These are phyloP conservation scores for Fraxinus greggii DNA, from an alignment of 305 asterid species.

Conservation along the genomic window DNA sequence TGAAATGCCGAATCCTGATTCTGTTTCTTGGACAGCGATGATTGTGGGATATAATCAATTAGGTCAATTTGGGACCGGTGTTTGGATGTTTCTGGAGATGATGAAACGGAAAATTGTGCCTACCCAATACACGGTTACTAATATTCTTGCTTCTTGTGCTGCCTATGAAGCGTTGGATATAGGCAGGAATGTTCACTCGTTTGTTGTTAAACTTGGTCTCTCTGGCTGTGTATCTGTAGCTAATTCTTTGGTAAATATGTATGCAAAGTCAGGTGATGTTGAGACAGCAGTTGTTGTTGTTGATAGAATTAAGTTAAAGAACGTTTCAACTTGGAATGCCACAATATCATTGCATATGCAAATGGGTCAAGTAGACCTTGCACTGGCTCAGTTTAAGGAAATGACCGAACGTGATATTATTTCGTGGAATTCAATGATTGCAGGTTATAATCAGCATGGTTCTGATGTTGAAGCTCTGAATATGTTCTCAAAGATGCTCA, in stretches of 20 bases:
- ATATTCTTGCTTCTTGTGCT: slow-evolving; percentile 69
- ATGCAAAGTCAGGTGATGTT: slow-evolving; percentile 63
- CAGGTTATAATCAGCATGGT: slow-evolving; percentile 76
- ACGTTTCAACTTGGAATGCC: slow-evolving; percentile 62
- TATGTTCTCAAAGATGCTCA: slow-evolving; percentile 57
- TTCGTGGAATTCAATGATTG: slow-evolving; percentile 80
- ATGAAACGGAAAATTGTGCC: slow-evolving; percentile 44
- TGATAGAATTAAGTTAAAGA: slow-evolving; percentile 51
- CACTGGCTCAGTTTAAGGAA: slow-evolving; percentile 53
- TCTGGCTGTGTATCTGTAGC: slow-evolving; percentile 51
- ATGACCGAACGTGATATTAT: slow-evolving; percentile 66
- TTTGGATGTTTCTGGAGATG: slow-evolving; percentile 64
- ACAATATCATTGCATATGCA: slow-evolving; percentile 68
- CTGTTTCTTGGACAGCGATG: slow-evolving; percentile 83
- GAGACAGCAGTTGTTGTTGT: slow-evolving; percentile 47
- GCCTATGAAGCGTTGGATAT: slow-evolving; percentile 41
- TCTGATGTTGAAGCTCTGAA: slow-evolving; percentile 47
- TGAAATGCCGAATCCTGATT: slow-evolving; percentile 56
- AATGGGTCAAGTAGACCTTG: slow-evolving; percentile 52
- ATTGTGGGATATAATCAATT: slow-evolving; percentile 63
- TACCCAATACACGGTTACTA: slow-evolving; percentile 59
- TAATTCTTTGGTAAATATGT: slow-evolving; percentile 78
- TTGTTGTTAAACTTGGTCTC: slow-evolving; percentile 58
- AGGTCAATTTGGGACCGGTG: slow-evolving; percentile 47
- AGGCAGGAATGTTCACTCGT: slow-evolving; percentile 69